Evolutionary conservation across 2,329 filamentous ascomycete genomes (phyloP), one percentile per base, ranked within the genome.

Genomic region (Aaosphaeria pasadenensis): DNA sequence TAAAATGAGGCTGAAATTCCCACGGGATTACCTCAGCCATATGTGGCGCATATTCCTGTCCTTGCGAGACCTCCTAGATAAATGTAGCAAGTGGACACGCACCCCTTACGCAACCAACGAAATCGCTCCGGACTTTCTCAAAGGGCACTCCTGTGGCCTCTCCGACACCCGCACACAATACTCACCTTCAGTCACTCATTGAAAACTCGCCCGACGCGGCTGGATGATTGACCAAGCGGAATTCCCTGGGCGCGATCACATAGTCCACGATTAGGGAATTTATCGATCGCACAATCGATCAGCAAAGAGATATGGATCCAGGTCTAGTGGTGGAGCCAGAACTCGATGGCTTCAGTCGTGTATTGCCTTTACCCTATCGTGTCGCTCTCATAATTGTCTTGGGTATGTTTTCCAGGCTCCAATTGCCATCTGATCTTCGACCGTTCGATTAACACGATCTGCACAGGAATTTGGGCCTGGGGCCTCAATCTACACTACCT

Each of bases 401-500:
- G 55, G 92, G 91, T 95, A 77, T 55, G 79, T 28, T 61, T 24
- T 24, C 17, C 17, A 24, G 17, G 17, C 28, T 42, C 17, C 60
- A 36, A 35, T 35, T 30, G n/a, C 7, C 44, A 47, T 31, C 29
- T 24, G 40, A 33, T n/a, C n/a, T 13, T 13, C 29, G 47, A 42
- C 11, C 11, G 24, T 24, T 44, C 43, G 7, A 13, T 24, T 24
- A 24, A 24, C 17, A 24, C 17, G 17, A 24, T 24, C 17, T 11
- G 36, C 43, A 51, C 57, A 95, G 91, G 89, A 59, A 86, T 95
- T 63, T 97, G 92, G 92, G 91, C 89, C 68, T 99, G 92, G 91
- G 91, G 87, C 56, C 72, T 88, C 59, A 97, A 96, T 74, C 83
- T 97, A 38, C 91, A 96, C 67, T 91, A 89, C 73, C 84, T 97